Base-by-base conservation (phyloP, 1,139 yeast genomes). In the Zygosaccharomyces pseudobailii region DNA sequence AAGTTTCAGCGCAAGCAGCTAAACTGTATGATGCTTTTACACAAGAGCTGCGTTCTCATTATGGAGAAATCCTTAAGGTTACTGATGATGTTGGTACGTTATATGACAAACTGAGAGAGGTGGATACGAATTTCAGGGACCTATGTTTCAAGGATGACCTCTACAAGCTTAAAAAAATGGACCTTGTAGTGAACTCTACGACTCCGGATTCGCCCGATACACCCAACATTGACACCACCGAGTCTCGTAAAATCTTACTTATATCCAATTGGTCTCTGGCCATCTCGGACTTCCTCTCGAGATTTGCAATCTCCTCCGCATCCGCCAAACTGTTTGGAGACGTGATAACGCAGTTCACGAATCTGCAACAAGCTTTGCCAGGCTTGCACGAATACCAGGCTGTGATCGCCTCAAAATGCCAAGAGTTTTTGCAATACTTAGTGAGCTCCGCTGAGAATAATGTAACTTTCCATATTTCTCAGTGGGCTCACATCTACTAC, bases 121-220 rank as follows among this genome's bases (percentile, higher is more conserved):
- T 54, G 1, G 67, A 65, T 36, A 40, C 48, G 1, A 48, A 54
- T 7, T 59, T 65, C 33, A 55, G 58, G 53, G 57, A 58, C 3
- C 49, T 65, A 10, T 65, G 68, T 48, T 65, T 63, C 40, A 53
- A 59, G 42, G 67, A 63, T 45, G 53, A 55, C n/a, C 13, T 39
- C 8, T 61, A 47, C 48, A 57, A 55, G 39, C 42, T 64, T 33
- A 43, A 47, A 13, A 56, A 54, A 43, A 28, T 59, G 25, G 41
- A 38, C 4, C 33, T 25, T 13, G 13, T 38, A 17, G 33, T n/a
- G 24, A 34, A 10, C 33, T 10, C 33, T n/a, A 20, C 5, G 19
- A 19, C 17, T 6, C 52, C 57, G 4, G 55, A 53, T 19, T 45
- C 46, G n/a, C 2, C 21, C 3, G 8, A 8, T 10, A 27, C 13